phyloP scores from a whole-genome alignment of 768 basidiomycete genomes.

The Trichaptum fuscoviolaceum region DNA sequence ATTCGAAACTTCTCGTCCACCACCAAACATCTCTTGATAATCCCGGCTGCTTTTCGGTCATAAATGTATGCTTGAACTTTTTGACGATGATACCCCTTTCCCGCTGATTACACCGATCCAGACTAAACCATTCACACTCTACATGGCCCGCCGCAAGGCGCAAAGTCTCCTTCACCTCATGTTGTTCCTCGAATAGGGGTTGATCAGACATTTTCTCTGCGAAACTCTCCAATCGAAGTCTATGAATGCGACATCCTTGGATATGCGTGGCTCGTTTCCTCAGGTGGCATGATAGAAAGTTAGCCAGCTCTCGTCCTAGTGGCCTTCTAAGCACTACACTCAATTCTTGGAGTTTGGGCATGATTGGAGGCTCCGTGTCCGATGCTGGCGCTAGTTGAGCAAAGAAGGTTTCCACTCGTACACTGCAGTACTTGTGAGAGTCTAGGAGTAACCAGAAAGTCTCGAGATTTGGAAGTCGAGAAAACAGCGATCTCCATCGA shows the following conservation, averaged over 20 bases:
- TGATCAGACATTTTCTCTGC: background rate
- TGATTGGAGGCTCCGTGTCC: background rate
- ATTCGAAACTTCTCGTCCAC: too few species aligned
- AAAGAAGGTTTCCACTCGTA: background rate
- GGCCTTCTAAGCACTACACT: background rate
- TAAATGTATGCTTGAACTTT: too few species aligned
- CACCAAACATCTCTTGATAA: too few species aligned
- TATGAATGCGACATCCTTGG: background rate
- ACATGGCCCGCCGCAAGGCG: background rate
- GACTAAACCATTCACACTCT: background rate
- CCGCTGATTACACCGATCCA: background rate
- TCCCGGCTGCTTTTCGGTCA: too few species aligned
- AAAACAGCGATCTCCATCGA: background rate
- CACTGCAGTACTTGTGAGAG: background rate
- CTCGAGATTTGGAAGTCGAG: background rate
- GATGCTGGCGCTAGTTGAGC: background rate
- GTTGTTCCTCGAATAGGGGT: background rate
- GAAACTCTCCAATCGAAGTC: background rate
- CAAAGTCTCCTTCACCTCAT: background rate
- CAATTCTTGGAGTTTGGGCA: background rate
- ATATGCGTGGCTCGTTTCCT: background rate
- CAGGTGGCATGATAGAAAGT: background rate
- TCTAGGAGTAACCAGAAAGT: background rate
- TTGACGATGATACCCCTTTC: too few species aligned
- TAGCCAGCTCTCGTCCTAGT: background rate